A percentile compares a stretch with the other conserved stretches of the same genome.
phyloP scores from a whole-genome alignment of 805 yeast species.

The Pichia gijzeniarum region DNA sequence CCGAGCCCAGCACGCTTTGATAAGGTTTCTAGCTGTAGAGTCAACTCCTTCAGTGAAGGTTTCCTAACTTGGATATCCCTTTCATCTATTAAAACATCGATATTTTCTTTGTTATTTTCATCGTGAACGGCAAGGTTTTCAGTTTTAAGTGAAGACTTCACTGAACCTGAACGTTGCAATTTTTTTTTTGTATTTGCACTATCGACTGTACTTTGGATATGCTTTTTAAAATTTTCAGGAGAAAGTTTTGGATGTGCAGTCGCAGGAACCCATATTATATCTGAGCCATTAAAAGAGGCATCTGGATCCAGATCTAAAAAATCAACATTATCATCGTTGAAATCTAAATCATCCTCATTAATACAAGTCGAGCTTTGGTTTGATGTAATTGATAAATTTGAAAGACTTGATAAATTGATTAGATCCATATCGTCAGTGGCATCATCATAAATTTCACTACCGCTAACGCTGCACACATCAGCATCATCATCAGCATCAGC shows the following conservation, averaged over 20 bases:
- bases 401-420: not conserved
- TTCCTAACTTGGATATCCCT: constrained; percentile 18
- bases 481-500: not conserved
- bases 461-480: not conserved
- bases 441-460: not conserved
- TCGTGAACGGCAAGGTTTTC: constrained; percentile 12
- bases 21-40: constrained; percentile 67
- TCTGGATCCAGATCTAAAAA: constrained; percentile 15
- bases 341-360: constrained; percentile 20
- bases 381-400: not conserved
- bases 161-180: constrained; percentile 24
- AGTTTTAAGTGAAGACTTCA: constrained; percentile 22
- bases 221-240: constrained; percentile 74
- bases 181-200: constrained; percentile 39
- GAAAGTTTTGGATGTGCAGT: constrained; percentile 90
- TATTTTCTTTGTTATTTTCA: not conserved
- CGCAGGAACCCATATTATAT: constrained; percentile 90
- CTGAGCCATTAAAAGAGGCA: constrained; percentile 8
- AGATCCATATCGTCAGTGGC: not conserved
- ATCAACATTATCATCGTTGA: constrained; percentile 16
- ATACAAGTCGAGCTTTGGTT: no score
- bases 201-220: constrained; percentile 54
- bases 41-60: constrained; percentile 65
- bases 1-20: constrained; percentile 74
- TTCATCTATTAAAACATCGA: not conserved